Evolutionary conservation across 1,284 basidiomycete genomes (phyloP), one percentile per base, ranked within the genome.

Genomic region (Cystobasidium sp.): DNA sequence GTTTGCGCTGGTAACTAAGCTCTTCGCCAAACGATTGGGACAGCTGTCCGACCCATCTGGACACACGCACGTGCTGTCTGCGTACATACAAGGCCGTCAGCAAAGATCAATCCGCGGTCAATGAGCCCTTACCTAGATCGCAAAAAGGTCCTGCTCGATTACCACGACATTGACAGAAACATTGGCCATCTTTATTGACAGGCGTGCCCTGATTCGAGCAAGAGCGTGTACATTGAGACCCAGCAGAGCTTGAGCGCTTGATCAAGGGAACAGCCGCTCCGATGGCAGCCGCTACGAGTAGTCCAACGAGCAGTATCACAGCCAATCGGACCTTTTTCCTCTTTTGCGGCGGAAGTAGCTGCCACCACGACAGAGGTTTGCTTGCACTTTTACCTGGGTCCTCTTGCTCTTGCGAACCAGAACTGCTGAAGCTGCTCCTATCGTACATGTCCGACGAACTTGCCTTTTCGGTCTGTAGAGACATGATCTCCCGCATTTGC

Each of bases 61-160:
- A 31, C 65, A 74, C 14, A 70, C 49, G 55, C 78, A 78, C 1
- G 74, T 76, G 18, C 74, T 51, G 63, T 78, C 70, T 71, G 61
- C n/a, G 41, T 14, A 31, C 3, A n/a, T 22, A 43, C 49, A 31
- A n/a, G 6, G 44, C 31, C 37, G 22, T n/a, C 20, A 63, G 61
- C 20, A 55, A 1, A 55, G n/a, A 14, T 14, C 14, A 37, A 5
- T 49, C 7, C 20, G n/a, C 14, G 14, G 5, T 6, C 16, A 9
- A 10, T 14, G 44, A 41, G 10, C n/a, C 20, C 69, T 52, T 44
- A 64, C 69, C 69, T 31, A 73, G 63, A 44, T 73, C 59, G 46
- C 70, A 73, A 51, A 56, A 73, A 1, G 70, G 39, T 6, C 70
- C 70, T 9, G 55, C 46, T 20, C 46, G 52, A 24, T 41, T 22